Base-by-base conservation (phyloP, 2,329 filamentous ascomycete genomes). In the Microsporum audouinii region DNA sequence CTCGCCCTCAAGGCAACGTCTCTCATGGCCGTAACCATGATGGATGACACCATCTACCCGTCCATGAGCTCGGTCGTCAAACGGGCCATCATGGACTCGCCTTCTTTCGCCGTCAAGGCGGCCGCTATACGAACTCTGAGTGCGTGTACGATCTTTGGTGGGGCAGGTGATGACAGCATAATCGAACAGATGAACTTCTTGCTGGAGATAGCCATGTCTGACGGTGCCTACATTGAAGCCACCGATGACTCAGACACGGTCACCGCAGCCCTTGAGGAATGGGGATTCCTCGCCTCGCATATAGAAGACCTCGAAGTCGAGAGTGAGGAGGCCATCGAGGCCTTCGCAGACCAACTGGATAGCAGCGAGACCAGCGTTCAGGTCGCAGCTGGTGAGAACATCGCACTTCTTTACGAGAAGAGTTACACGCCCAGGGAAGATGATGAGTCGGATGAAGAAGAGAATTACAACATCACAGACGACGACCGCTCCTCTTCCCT, bases 271-370 rank as follows among this genome's bases (percentile, higher is more conserved):
- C 77, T 95, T 0, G 82, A 87, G 65, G 84, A 86, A 62, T 95
- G 89, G 88, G 87, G 86, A 0, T 87, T 92, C 65, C 81, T 95
- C 3, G 88, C 88, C 3, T 91, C 88, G 2, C 83, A 88, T 63
- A 77, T 92, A 5, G 86, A 91, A 2, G 88, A 92, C 67, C 79
- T 91, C 49, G 84, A 88, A 66, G 81, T 82, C 14, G 80, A 85
- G 63, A 89, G 87, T 36, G 85, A 89, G 65, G 76, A 83, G 33
- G 87, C 88, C 14, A 82, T 94, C 67, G 88, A 94, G 59, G 85
- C 87, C 1, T 90, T 96, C 67, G 85, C 89, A 47, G 90, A 95
- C 56, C 91, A 95, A 73, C 85, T 96, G 17, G 85, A 91, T 63
- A 90, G 88, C 71, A 80, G 80, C 36, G 85, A 90, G 62, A 77